phyloP scores from a whole-genome alignment of 768 basidiomycete species.

The Obba rivulosa region DNA sequence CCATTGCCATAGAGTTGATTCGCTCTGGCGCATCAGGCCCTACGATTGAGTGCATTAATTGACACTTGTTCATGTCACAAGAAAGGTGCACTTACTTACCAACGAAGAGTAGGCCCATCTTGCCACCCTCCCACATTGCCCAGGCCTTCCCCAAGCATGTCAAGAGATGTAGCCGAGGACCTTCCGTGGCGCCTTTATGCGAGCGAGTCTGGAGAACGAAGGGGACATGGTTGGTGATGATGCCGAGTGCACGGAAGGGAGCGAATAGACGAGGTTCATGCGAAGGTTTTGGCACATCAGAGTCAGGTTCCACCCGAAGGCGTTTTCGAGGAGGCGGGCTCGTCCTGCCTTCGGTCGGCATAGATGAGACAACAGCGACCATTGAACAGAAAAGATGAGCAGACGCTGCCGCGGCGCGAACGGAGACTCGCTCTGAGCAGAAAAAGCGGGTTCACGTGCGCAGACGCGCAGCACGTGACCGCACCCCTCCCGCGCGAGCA shows the following conservation, averaged over 20 bases:
- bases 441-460: too few species aligned
- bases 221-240: constrained; percentile 87
- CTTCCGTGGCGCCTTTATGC: constrained; percentile 78
- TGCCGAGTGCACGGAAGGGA: constrained; percentile 93
- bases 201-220: constrained; percentile 84
- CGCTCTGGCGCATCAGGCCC: constrained; percentile 76
- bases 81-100: constrained; percentile 48
- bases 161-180: constrained; percentile 76
- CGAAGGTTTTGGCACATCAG: neutral
- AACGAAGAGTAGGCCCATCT: constrained; percentile 89
- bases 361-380: neutral
- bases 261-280: constrained; percentile 58
- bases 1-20: constrained; percentile 75
- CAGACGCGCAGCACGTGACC: too few species aligned
- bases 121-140: constrained; percentile 95
- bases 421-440: too few species aligned
- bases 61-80: neutral
- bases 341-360: constrained; percentile 9
- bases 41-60: constrained; percentile 24
- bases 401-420: too few species aligned
- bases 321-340: constrained; percentile 48
- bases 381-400: too few species aligned
- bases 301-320: constrained; percentile 31
- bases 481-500: too few species aligned
- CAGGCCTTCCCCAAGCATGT: constrained; percentile 87